Evolutionary conservation across 2,329 filamentous ascomycete genomes (phyloP).

Genomic region (Aspergillus melleus): DNA sequence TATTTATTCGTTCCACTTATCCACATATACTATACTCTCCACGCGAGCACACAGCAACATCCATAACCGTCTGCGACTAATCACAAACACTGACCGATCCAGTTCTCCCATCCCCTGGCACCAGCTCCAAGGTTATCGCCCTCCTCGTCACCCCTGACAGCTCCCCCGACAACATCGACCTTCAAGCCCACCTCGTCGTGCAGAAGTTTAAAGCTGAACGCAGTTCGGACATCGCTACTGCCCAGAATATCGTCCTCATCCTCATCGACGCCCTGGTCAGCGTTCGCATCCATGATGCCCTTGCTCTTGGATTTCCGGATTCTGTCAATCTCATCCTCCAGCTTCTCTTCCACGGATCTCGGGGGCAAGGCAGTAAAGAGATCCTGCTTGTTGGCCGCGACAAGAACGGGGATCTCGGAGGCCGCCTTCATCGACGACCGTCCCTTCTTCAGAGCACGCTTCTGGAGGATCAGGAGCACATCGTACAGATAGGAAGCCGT

Average conservation of each 20-base stretch:
- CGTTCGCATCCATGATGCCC: constrained; percentile 78
- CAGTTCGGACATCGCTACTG: constrained; percentile 73
- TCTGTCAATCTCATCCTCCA: constrained; percentile 79
- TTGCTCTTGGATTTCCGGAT: constrained; percentile 76
- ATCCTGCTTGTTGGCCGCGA: constrained; percentile 94
- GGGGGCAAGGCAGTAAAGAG: constrained; percentile 89
- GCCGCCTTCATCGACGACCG: constrained; percentile 58
- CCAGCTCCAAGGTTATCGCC: constrained; percentile 59
- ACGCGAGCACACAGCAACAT: background rate
- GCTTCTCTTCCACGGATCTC: constrained; percentile 67
- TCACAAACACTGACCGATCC: constrained; percentile 76
- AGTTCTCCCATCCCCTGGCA: constrained; percentile 83
- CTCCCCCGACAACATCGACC: constrained; percentile 73
- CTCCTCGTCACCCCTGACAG: constrained; percentile 57
- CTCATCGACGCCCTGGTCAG: constrained; percentile 55
- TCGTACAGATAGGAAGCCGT: constrained; percentile 87
- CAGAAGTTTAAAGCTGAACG: constrained; percentile 80
- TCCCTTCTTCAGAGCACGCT: constrained; percentile 56
- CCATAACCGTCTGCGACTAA: background rate
- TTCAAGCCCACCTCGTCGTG: constrained; percentile 74
- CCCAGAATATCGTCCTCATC: constrained; percentile 82
- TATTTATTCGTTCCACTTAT: background rate
- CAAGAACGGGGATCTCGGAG: constrained; percentile 68
- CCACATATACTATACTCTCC: background rate
- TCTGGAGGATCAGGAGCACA: constrained; percentile 78